Percentiles rank a stretch among this genome's conserved stretches.
These are phyloP conservation scores for Hapsidospora chrysogenum DNA, from an alignment of 495 filamentous ascomycete genomes.

Conservation along the genomic window DNA sequence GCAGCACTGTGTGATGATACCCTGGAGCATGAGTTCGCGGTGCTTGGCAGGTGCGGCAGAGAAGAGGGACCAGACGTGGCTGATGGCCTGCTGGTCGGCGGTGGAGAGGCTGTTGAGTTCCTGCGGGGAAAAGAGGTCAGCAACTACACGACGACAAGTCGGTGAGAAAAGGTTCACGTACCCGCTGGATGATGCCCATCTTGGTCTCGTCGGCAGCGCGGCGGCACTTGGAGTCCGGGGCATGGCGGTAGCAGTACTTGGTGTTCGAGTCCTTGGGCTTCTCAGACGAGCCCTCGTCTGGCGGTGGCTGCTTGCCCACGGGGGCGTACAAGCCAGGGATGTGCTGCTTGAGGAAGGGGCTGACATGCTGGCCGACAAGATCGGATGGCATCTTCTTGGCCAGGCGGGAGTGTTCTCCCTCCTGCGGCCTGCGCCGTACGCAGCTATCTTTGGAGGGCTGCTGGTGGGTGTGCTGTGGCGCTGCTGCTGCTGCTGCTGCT, in stretches of 20 bases:
- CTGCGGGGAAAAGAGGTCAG: constrained; percentile 16
- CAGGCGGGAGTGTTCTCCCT: constrained; percentile 19
- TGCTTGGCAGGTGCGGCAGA: constrained; percentile 89
- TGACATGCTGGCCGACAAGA: constrained; percentile 38
- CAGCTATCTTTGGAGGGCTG: constrained; percentile 19
- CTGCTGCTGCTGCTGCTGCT: no score
- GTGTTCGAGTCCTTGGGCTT: constrained; percentile 49
- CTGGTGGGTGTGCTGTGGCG: no score
- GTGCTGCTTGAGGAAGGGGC: constrained; percentile 72
- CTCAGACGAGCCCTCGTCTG: constrained; percentile 5
- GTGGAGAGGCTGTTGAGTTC: constrained; percentile 69
- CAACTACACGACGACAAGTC: neutral
- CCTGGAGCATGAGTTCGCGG: constrained; percentile 85
- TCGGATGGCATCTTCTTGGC: constrained; percentile 28
- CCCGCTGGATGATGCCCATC: constrained; percentile 84
- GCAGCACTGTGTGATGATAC: constrained; percentile 88
- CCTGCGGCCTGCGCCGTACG: constrained; percentile 21
- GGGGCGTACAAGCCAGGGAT: constrained; percentile 73
- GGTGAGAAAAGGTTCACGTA: constrained; percentile 19
- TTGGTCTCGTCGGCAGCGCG: constrained; percentile 85
- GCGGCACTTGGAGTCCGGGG: constrained; percentile 84
- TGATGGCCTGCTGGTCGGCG: constrained; percentile 80
- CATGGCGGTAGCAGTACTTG: constrained; percentile 89
- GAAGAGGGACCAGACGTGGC: constrained; percentile 93
- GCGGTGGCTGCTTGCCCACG: constrained; percentile 21